Evolutionary conservation across 495 filamentous ascomycete genomes (phyloP).

Genomic region (Aspergillus bridgeri): DNA sequence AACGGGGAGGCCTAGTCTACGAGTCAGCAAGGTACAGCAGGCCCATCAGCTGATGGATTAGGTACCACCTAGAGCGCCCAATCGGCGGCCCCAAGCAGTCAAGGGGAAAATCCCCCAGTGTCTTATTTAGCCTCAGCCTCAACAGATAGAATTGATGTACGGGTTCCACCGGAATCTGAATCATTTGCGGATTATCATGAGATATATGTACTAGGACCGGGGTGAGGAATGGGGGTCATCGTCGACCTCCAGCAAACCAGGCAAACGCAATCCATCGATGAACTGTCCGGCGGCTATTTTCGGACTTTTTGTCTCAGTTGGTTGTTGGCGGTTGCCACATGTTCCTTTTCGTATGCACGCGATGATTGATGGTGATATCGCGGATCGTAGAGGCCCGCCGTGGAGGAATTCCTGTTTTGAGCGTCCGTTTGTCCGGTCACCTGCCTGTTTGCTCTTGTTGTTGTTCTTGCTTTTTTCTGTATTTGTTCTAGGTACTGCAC

Average conservation of each 20-base stretch:
- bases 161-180: too few relatives aligned
- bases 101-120: neutral
- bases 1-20: neutral
- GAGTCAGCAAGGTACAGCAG: slow-evolving; percentile 1
- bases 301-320: neutral
- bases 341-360: neutral
- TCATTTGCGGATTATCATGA: neutral
- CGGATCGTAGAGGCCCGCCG: neutral
- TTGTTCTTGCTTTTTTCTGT: neutral
- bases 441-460: neutral
- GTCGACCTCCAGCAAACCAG: neutral
- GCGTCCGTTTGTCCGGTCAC: too few relatives aligned
- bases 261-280: slow-evolving; percentile 2
- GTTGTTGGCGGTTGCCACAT: slow-evolving; percentile 3
- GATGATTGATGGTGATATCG: neutral
- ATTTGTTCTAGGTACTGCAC: too few relatives aligned
- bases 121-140: neutral
- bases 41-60: slow-evolving; percentile 2
- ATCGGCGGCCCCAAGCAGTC: neutral
- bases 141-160: too few relatives aligned
- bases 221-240: too few relatives aligned
- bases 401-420: neutral
- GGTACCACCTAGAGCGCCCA: neutral
- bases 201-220: too few relatives aligned
- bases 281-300: slow-evolving; percentile 5